A percentile compares a stretch with the other conserved stretches of the same genome.
Evolutionary conservation across 2,329 filamentous ascomycete species (phyloP).

Genomic region (Colletotrichum caudatum): DNA sequence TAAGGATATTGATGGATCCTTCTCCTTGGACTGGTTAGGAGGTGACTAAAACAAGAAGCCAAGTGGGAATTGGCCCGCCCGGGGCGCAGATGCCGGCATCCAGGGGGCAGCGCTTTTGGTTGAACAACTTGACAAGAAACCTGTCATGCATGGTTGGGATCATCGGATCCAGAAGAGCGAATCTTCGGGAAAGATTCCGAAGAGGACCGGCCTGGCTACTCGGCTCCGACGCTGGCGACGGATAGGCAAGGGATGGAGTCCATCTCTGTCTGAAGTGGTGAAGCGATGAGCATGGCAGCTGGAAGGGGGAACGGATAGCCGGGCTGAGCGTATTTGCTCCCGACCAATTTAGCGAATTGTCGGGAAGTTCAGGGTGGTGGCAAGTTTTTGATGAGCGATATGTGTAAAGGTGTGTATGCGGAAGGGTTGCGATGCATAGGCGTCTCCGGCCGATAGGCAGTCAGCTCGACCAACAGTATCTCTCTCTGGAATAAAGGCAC

Average conservation of each 20-base stretch:
- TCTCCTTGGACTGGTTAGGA: slow-evolving; percentile 17
- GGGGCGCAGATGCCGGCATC: slow-evolving; percentile 38
- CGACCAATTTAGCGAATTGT: slow-evolving; percentile 33
- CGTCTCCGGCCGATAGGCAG: slow-evolving; percentile 19
- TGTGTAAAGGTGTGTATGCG: slow-evolving; percentile 10
- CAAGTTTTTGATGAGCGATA: slow-evolving; percentile 25
- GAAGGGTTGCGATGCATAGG: slow-evolving; percentile 8
- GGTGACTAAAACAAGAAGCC: slow-evolving; percentile 25
- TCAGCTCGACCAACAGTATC: slow-evolving; percentile 19
- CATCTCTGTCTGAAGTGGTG: background rate
- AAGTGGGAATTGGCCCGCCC: slow-evolving; percentile 39
- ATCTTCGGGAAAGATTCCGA: slow-evolving; percentile 33
- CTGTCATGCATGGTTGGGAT: slow-evolving; percentile 19
- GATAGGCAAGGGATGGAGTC: too few relatives aligned
- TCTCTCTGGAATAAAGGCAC: slow-evolving; percentile 13
- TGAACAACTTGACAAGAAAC: slow-evolving; percentile 37
- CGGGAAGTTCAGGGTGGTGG: slow-evolving; percentile 38
- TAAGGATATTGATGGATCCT: slow-evolving; percentile 16
- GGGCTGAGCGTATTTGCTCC: slow-evolving; percentile 3
- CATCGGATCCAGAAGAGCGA: slow-evolving; percentile 22
- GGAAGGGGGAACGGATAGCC: background rate
- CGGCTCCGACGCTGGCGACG: slow-evolving; percentile 1
- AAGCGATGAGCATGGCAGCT: background rate
- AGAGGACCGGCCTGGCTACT: slow-evolving; percentile 22
- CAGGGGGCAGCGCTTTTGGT: slow-evolving; percentile 29